Evolutionary conservation across 1,284 basidiomycete genomes (phyloP).

Genomic region (Naganishia cerealis): DNA sequence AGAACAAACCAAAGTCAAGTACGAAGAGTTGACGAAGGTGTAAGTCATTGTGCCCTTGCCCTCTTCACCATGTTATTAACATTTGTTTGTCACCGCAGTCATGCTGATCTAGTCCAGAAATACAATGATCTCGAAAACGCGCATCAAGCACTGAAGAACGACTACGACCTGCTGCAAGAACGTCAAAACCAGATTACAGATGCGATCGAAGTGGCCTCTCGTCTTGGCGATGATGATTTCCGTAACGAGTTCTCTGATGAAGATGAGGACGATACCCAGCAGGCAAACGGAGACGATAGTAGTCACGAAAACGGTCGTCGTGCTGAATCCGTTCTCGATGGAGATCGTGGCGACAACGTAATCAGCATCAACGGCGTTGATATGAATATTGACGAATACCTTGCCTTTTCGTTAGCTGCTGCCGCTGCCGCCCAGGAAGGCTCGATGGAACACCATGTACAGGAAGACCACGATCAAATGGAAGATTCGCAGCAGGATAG

Average conservation of each 20-base stretch:
- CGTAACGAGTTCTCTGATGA: constrained; percentile 5
- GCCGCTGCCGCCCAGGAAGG: constrained; percentile 21
- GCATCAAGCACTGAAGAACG: constrained; percentile 14
- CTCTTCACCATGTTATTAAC: background rate
- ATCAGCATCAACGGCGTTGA: constrained; percentile 30
- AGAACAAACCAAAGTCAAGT: constrained; percentile 17
- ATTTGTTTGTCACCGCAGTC: background rate
- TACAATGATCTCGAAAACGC: constrained; percentile 22
- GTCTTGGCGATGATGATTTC: constrained; percentile 9
- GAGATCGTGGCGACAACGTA: constrained; percentile 26
- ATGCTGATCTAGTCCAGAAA: constrained; percentile 17
- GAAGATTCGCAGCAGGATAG: background rate
- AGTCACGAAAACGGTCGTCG: background rate
- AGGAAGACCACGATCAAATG: background rate
- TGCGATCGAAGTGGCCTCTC: constrained; percentile 21
- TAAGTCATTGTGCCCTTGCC: constrained; percentile 7
- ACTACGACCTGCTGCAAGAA: constrained; percentile 21
- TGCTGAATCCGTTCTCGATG: constrained; percentile 12
- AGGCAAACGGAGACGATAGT: background rate
- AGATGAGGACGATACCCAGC: constrained; percentile 1
- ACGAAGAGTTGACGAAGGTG: constrained; percentile 24
- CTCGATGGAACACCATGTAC: constrained; percentile 19
- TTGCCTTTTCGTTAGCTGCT: constrained; percentile 24
- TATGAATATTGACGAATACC: constrained; percentile 29
- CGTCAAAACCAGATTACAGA: constrained; percentile 19